Conservation (phyloP, 176 grass and related monocot genomes). For the Coix lacrymajobi region DNA sequence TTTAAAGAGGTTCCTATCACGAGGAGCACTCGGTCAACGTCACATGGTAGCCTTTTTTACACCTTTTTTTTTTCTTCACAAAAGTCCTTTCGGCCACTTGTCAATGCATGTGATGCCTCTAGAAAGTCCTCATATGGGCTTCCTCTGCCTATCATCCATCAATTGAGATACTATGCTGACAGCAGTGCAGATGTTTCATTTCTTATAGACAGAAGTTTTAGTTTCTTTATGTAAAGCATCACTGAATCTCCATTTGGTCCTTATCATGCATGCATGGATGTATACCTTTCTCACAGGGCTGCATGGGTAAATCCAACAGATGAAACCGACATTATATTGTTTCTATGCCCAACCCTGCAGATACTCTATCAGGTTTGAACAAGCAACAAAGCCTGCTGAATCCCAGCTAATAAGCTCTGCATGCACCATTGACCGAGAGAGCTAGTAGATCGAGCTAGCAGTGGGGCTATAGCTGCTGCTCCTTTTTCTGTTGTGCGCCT, state of each 20-base stretch:
- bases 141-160: too few species aligned
- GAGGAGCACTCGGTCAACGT: not conserved
- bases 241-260: not conserved
- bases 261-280: not conserved
- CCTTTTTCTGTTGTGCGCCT: not conserved
- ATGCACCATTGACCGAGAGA: conserved; percentile 7
- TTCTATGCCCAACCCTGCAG: not conserved
- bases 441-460: not conserved
- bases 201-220: not conserved
- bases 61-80: not conserved
- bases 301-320: not conserved
- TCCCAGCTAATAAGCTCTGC: not conserved
- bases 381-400: not conserved
- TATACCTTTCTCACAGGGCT: not conserved
- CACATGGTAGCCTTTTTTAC: not conserved
- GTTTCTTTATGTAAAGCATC: not conserved
- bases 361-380: conserved; percentile 7
- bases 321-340: not conserved
- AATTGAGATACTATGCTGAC: not conserved
- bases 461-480: not conserved
- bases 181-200: not conserved
- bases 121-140: too few species aligned
- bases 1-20: not conserved
- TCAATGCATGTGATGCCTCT: not conserved
- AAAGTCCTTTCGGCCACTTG: not conserved